Evolutionary conservation across 1,284 basidiomycete genomes (phyloP).

Genomic region (Ceratobasidium papillatum): DNA sequence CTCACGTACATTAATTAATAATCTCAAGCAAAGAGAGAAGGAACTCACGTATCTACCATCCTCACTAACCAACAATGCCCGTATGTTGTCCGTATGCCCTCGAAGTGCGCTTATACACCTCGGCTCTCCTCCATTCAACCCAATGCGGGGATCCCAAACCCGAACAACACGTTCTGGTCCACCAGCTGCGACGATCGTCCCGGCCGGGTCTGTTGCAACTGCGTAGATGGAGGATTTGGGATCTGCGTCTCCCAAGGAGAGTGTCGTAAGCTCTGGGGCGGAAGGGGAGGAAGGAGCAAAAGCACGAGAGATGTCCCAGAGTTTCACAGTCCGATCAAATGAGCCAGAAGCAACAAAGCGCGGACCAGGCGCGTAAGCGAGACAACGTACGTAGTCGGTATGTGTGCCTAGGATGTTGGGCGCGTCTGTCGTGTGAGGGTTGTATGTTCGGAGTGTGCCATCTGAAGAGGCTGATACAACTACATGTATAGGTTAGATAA

Average conservation of each 20-base stretch:
- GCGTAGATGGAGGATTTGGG: constrained; percentile 84
- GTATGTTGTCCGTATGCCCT: constrained; percentile 96
- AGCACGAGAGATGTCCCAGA: constrained; percentile 85
- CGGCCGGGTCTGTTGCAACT: constrained; percentile 78
- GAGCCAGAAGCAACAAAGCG: constrained; percentile 93
- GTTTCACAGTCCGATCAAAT: constrained; percentile 90
- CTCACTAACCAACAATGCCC: constrained; percentile 86
- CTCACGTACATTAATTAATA: neutral
- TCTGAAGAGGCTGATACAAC: constrained; percentile 96
- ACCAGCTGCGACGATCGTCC: constrained; percentile 84
- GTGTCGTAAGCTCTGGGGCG: constrained; percentile 49
- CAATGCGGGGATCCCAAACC: constrained; percentile 88
- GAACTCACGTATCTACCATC: constrained; percentile 85
- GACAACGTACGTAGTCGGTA: constrained; percentile 89
- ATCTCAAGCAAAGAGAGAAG: constrained; percentile 25
- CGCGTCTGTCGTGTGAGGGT: constrained; percentile 71
- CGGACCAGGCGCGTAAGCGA: constrained; percentile 80
- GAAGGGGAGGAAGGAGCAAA: constrained; percentile 43
- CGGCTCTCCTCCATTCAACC: constrained; percentile 60
- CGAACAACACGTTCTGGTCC: constrained; percentile 90
- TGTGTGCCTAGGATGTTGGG: constrained; percentile 83
- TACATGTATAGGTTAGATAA: constrained; percentile 47
- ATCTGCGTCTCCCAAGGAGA: constrained; percentile 54
- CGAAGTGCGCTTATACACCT: constrained; percentile 10
- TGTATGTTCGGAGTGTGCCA: constrained; percentile 94